Evolutionary conservation across 2,329 filamentous ascomycete genomes (phyloP).

Genomic region (Monosporascus ibericus): DNA sequence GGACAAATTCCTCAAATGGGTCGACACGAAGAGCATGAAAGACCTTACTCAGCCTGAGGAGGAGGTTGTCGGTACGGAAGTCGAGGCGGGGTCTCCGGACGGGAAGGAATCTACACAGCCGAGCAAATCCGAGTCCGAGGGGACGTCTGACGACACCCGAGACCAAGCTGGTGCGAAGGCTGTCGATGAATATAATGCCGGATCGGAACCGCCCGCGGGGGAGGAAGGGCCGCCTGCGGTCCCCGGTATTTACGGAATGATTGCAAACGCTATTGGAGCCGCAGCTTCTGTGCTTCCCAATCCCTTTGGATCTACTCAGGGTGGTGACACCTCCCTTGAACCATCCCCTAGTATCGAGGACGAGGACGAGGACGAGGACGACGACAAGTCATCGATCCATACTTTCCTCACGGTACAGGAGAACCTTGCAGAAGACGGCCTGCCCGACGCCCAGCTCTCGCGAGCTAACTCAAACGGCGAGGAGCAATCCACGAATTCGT

Average conservation of each 20-base stretch:
- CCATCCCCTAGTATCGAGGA: slow-evolving; percentile 4
- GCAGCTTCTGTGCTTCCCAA: slow-evolving; percentile 40
- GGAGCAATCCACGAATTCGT: slow-evolving; percentile 29
- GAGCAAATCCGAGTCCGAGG: not conserved
- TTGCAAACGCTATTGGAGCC: slow-evolving; percentile 44
- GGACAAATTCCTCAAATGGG: slow-evolving; percentile 75
- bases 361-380: slow-evolving; percentile 17
- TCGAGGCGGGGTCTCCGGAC: slow-evolving; percentile 20
- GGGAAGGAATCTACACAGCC: slow-evolving; percentile 16
- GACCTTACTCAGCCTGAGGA: slow-evolving; percentile 24
- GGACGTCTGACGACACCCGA: slow-evolving; percentile 10
- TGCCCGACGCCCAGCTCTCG: slow-evolving; percentile 9
- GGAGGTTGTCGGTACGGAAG: slow-evolving; percentile 10
- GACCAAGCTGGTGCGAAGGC: slow-evolving; percentile 8
- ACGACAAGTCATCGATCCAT: slow-evolving; percentile 39
- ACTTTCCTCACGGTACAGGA: slow-evolving; percentile 46
- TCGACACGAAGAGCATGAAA: slow-evolving; percentile 34
- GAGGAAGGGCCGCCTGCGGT: slow-evolving; percentile 27
- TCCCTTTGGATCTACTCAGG: slow-evolving; percentile 24
- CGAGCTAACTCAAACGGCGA: slow-evolving; percentile 13
- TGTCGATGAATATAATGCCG: slow-evolving; percentile 4
- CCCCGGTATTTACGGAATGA: slow-evolving; percentile 49
- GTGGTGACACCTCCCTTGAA: slow-evolving; percentile 23
- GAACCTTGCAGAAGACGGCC: not conserved
- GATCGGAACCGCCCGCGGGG: slow-evolving; percentile 13